Conservation (phyloP, 352 stramenopile species). For the Phytophthora colocasiae region DNA sequence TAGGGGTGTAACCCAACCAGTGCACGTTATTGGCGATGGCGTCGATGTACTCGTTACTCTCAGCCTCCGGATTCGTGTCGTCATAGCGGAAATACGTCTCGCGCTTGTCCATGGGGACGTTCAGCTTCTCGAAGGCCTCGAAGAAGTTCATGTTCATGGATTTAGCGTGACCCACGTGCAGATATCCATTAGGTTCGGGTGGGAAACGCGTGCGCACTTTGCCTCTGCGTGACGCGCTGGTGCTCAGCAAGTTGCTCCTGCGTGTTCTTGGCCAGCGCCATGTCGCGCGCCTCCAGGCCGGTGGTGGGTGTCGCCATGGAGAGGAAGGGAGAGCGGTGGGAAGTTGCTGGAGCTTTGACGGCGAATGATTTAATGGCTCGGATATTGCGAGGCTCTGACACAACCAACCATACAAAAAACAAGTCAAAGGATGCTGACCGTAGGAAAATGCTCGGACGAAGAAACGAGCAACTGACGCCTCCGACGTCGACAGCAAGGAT, state of each 20-base stretch:
- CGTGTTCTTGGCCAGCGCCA: constrained; percentile 82
- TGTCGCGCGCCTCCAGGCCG: constrained; percentile 75
- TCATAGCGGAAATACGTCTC: constrained; percentile 98
- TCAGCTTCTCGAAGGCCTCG: constrained; percentile 97
- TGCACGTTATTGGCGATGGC: constrained; percentile 95
- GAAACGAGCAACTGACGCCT: neutral
- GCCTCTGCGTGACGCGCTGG: constrained; percentile 69
- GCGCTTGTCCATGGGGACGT: constrained; percentile 90
- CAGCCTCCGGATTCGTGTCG: constrained; percentile 99
- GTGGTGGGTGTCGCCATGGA: constrained; percentile 30
- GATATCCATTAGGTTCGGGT: constrained; percentile 99
- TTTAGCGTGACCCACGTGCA: constrained; percentile 99
- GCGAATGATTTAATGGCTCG: constrained; percentile 15
- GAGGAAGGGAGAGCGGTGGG: neutral
- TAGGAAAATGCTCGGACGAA: constrained; percentile 19
- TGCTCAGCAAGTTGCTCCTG: constrained; percentile 74
- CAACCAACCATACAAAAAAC: constrained; percentile 24
- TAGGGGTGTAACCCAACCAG: constrained; percentile 97
- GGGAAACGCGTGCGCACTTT: constrained; percentile 98
- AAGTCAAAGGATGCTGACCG: constrained; percentile 15
- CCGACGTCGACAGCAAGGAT: neutral
- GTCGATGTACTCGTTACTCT: constrained; percentile 99
- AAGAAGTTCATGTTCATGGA: constrained; percentile 99
- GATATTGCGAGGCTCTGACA: neutral
- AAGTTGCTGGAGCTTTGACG: neutral